Conservation (phyloP, 73 alveolate genomes). For the Urostyla sp. region DNA sequence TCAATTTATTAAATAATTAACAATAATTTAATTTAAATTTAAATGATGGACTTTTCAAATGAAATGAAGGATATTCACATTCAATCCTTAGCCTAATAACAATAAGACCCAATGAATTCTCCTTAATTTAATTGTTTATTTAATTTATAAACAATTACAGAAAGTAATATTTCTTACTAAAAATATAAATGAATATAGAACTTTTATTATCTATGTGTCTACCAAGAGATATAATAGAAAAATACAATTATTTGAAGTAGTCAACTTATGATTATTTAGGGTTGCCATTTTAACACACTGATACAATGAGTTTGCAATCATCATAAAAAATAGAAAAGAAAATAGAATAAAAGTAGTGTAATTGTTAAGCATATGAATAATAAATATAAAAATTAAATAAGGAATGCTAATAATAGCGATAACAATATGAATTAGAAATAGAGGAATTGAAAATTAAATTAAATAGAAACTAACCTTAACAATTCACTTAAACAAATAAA, state of each 20-base stretch:
- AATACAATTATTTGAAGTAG: slow-evolving; percentile 42
- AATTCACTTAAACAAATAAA: not conserved
- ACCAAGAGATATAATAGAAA: slow-evolving; percentile 29
- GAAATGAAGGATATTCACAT: slow-evolving; percentile 13
- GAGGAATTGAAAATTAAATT: not conserved
- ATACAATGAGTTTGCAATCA: slow-evolving; percentile 12
- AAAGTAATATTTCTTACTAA: not conserved
- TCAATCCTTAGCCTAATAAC: too few relatives aligned
- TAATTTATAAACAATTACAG: slow-evolving; percentile 29
- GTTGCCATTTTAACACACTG: slow-evolving; percentile 8
- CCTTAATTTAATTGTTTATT: not conserved
- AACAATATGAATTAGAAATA: not conserved
- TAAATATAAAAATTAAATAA: too few relatives aligned
- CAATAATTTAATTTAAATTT: not conserved
- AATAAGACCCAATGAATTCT: too few relatives aligned
- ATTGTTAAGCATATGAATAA: not conserved
- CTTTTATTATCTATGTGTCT: slow-evolving; percentile 43
- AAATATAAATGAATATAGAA: slow-evolving; percentile 8
- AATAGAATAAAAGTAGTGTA: not conserved
- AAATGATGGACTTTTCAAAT: not conserved
- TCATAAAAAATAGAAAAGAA: not conserved
- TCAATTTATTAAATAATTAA: slow-evolving; percentile 19
- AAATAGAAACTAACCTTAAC: slow-evolving; percentile 18
- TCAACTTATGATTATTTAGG: slow-evolving; percentile 26
- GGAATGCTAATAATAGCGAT: not conserved